These are phyloP conservation scores for Kwoniella bestiolae DNA, from an alignment of 768 basidiomycete species.

Conservation along the genomic window DNA sequence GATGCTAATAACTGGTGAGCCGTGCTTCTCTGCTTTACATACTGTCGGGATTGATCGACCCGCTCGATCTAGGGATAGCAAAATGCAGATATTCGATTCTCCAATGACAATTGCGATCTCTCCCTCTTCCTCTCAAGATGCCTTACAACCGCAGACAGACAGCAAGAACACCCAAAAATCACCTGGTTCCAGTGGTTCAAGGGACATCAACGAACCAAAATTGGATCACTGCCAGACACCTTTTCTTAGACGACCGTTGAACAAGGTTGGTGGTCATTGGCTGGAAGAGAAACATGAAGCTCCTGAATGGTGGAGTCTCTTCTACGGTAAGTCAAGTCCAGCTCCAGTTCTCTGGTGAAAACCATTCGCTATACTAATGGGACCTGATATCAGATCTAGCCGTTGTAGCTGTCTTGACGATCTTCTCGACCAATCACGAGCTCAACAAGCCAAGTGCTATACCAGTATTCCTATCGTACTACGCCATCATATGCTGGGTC, in stretches of 20 bases:
- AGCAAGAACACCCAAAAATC: neutral
- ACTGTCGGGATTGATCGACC: neutral
- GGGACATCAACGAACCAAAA: neutral
- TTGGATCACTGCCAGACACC: neutral
- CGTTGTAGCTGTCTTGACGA: conserved; percentile 46
- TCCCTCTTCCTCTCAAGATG: neutral
- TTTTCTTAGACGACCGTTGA: conserved; percentile 13
- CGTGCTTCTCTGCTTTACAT: too few species aligned
- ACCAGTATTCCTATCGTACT: conserved; percentile 43
- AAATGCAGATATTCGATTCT: neutral
- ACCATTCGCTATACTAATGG: too few species aligned
- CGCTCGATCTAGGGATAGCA: neutral
- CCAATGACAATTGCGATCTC: neutral
- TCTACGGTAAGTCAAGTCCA: conserved; percentile 37
- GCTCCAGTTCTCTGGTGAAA: too few species aligned
- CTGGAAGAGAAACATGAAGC: conserved; percentile 32
- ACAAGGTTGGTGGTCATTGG: conserved; percentile 28
- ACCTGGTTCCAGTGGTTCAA: too few species aligned
- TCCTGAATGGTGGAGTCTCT: conserved; percentile 43
- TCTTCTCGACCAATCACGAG: conserved; percentile 40
- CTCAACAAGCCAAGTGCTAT: conserved; percentile 32
- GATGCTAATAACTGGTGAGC: too few species aligned
- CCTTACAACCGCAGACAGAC: neutral
- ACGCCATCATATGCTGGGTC: conserved; percentile 39
- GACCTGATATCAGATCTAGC: conserved; percentile 40